phyloP scores from a whole-genome alignment of 2,329 filamentous ascomycete genomes.

The Colletotrichum australisinense region DNA sequence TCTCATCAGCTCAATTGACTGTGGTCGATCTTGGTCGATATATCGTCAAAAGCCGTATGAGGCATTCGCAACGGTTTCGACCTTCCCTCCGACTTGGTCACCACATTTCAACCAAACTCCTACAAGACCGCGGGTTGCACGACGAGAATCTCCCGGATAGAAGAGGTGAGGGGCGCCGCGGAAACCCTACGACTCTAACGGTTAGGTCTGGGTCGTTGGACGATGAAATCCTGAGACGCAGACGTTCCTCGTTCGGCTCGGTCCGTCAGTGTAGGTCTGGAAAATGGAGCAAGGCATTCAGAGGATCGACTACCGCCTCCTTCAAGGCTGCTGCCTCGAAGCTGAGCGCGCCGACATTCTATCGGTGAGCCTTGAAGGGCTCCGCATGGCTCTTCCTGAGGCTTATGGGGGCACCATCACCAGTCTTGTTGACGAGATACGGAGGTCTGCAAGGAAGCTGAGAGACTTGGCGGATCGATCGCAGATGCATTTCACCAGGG shows the following conservation, averaged over 20 bases:
- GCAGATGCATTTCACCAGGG: constrained; percentile 60
- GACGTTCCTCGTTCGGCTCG: constrained; percentile 14
- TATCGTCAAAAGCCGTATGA: background rate
- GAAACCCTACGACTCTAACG: background rate
- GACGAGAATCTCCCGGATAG: background rate
- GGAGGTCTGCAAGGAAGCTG: constrained; percentile 56
- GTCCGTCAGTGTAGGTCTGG: background rate
- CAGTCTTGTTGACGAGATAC: constrained; percentile 60
- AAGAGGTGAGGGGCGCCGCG: background rate
- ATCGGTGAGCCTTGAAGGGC: constrained; percentile 58
- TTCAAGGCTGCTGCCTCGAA: constrained; percentile 66
- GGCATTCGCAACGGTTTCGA: background rate
- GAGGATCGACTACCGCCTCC: constrained; percentile 50
- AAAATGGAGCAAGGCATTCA: constrained; percentile 38
- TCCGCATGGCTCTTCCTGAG: constrained; percentile 58
- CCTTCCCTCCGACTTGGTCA: background rate
- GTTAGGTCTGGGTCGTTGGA: background rate
- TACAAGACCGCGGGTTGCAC: background rate
- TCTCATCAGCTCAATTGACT: background rate
- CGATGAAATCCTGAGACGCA: constrained; percentile 8
- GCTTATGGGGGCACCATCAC: constrained; percentile 59
- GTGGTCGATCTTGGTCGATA: background rate
- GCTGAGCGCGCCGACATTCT: constrained; percentile 64
- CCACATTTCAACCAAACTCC: background rate
- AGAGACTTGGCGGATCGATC: constrained; percentile 66